Percentiles rank a stretch among this genome's conserved stretches.
Evolutionary conservation across 495 filamentous ascomycete species (phyloP).

Genomic region (Penicillium salamii): DNA sequence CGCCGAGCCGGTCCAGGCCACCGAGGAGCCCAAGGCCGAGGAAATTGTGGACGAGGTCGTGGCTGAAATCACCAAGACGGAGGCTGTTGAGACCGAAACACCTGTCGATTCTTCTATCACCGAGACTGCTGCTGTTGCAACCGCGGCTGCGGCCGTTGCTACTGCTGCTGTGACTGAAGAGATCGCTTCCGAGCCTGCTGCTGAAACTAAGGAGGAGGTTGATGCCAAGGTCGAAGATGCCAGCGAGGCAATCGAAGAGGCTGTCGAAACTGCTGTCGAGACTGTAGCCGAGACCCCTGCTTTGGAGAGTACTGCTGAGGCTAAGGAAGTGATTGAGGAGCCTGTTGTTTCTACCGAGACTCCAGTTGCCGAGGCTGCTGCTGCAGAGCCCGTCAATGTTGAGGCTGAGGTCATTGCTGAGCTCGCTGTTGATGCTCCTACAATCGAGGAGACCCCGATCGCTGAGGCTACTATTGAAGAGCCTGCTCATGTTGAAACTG

Average conservation of each 20-base stretch:
- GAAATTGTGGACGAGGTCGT: conserved; percentile 11
- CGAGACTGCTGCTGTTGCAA: conserved; percentile 8
- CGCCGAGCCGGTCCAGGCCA: neutral
- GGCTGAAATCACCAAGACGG: conserved; percentile 4
- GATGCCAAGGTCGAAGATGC: neutral
- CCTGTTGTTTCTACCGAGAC: neutral
- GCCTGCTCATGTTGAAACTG: neutral
- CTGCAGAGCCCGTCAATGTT: neutral
- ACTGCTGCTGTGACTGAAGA: neutral
- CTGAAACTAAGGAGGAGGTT: neutral
- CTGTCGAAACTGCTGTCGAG: neutral
- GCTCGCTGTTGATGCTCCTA: neutral
- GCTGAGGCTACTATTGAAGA: conserved; percentile 5
- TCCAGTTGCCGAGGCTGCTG: neutral
- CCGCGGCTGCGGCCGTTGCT: neutral
- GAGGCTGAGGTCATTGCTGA: conserved; percentile 1
- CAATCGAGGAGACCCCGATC: too few relatives aligned
- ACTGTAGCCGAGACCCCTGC: neutral
- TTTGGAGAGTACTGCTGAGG: conserved; percentile 4
- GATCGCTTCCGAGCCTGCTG: neutral
- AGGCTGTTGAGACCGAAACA: conserved; percentile 5
- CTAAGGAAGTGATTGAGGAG: conserved; percentile 12
- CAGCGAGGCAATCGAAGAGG: too few relatives aligned
- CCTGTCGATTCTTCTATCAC: neutral
- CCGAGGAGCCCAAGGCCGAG: conserved; percentile 7